Conservation (phyloP, 768 basidiomycete genomes). For the Candolleomyces eurysporus region DNA sequence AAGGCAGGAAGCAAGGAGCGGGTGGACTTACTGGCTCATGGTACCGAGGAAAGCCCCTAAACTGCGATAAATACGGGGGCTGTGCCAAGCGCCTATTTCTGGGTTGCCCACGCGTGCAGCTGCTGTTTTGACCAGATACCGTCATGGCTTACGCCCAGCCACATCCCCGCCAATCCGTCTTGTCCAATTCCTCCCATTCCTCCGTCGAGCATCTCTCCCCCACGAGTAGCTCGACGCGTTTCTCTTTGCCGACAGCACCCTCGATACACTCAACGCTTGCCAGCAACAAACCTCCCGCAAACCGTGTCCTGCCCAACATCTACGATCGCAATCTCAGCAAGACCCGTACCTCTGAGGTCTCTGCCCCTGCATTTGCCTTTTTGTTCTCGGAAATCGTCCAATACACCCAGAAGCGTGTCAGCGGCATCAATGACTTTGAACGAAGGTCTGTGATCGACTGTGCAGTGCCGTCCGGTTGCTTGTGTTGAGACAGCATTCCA, state of each 20-base stretch:
- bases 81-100: constrained; percentile 6
- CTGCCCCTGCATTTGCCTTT: constrained; percentile 81
- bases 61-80: not conserved
- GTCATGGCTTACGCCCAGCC: constrained; percentile 57
- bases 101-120: not conserved
- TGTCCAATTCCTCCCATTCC: constrained; percentile 59
- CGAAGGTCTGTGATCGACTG: constrained; percentile 56
- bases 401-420: constrained; percentile 94
- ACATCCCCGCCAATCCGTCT: constrained; percentile 65
- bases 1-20: constrained; percentile 10
- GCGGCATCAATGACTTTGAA: constrained; percentile 94
- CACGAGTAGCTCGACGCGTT: constrained; percentile 60
- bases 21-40: constrained; percentile 3
- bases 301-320: constrained; percentile 62
- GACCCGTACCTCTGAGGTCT: constrained; percentile 80
- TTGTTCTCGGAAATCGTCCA: constrained; percentile 92
- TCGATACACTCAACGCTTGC: constrained; percentile 43
- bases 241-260: constrained; percentile 63
- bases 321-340: constrained; percentile 91
- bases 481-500: constrained; percentile 6
- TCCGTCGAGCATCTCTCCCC: constrained; percentile 54
- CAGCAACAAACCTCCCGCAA: constrained; percentile 32
- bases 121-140: not conserved
- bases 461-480: not conserved
- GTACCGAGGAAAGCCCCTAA: not conserved